phyloP scores from a whole-genome alignment of 2,329 filamentous ascomycete genomes.

The Arthrobotrys musiformis region DNA sequence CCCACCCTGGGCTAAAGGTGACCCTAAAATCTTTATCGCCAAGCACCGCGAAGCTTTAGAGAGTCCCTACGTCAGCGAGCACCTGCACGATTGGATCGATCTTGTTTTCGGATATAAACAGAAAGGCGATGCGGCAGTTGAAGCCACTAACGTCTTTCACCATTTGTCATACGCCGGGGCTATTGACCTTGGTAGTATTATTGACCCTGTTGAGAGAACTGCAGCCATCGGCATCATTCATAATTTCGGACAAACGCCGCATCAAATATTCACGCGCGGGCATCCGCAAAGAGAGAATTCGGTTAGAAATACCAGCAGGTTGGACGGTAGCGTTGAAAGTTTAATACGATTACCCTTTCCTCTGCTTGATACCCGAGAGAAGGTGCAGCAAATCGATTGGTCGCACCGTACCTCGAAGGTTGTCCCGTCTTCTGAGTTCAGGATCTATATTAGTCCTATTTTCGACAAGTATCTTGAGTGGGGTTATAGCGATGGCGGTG shows the following conservation, averaged over 20 bases:
- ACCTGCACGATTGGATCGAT: slow-evolving; percentile 95
- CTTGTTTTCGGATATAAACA: slow-evolving; percentile 95
- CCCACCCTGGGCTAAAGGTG: slow-evolving; percentile 97
- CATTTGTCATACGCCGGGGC: slow-evolving; percentile 94
- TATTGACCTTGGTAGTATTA: slow-evolving; percentile 89
- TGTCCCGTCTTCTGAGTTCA: slow-evolving; percentile 83
- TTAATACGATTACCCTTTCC: slow-evolving; percentile 82
- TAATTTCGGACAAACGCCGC: slow-evolving; percentile 97
- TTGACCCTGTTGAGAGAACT: slow-evolving; percentile 84
- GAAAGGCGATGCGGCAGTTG: slow-evolving; percentile 87
- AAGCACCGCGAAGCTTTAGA: slow-evolving; percentile 97
- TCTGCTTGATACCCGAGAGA: slow-evolving; percentile 77
- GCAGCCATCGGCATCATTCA: slow-evolving; percentile 96
- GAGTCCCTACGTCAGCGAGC: slow-evolving; percentile 88
- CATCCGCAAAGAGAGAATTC: slow-evolving; percentile 80
- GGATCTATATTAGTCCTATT: slow-evolving; percentile 83
- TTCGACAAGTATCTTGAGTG: slow-evolving; percentile 95
- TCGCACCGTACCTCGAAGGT: slow-evolving; percentile 83
- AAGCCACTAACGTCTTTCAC: slow-evolving; percentile 94
- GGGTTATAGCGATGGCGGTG: slow-evolving; percentile 92
- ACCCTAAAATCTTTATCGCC: slow-evolving; percentile 92
- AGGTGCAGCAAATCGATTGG: slow-evolving; percentile 81
- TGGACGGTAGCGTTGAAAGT: slow-evolving; percentile 78
- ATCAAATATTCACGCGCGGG: slow-evolving; percentile 86
- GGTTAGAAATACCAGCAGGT: slow-evolving; percentile 72